These are phyloP conservation scores for Trametes cinnabarina DNA, from an alignment of 768 basidiomycete genomes.

Conservation along the genomic window DNA sequence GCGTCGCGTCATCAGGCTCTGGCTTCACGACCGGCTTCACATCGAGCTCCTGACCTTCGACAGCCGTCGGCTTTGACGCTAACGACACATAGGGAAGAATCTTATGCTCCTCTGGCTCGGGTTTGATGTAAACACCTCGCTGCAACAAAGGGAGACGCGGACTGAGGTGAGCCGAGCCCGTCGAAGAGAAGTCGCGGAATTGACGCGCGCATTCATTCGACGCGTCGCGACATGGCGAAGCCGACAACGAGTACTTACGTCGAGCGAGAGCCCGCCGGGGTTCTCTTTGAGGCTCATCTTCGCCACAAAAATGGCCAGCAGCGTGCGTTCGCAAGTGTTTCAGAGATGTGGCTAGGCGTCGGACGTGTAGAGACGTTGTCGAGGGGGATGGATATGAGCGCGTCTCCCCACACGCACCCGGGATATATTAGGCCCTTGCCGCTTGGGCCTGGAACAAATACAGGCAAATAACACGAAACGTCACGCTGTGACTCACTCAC, in stretches of 20 bases:
- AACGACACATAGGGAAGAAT: neutral
- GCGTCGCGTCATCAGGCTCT: conserved; percentile 32
- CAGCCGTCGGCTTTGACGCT: neutral
- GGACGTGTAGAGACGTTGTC: conserved; percentile 1
- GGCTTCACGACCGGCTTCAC: conserved; percentile 22
- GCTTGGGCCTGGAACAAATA: conserved; percentile 6
- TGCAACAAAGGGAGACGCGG: conserved; percentile 1
- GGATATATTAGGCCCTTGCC: conserved; percentile 13
- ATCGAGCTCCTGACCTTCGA: neutral
- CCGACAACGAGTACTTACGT: neutral
- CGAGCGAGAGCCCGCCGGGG: neutral
- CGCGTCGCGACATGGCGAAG: neutral
- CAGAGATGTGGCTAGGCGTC: neutral
- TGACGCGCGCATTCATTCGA: neutral
- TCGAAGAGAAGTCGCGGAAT: conserved; percentile 1
- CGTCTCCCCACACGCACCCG: conserved; percentile 3
- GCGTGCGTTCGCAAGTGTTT: neutral
- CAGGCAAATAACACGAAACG: conserved; percentile 15
- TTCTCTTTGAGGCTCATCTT: conserved; percentile 26
- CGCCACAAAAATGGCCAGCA: neutral
- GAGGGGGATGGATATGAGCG: conserved; percentile 15
- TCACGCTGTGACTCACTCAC: conserved; percentile 22
- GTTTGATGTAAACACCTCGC: conserved; percentile 27
- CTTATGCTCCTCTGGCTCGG: conserved; percentile 30
- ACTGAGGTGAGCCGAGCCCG: conserved; percentile 10